These are phyloP conservation scores for Bipolaris cookei DNA, from an alignment of 2,329 filamentous ascomycete genomes.

Conservation along the genomic window DNA sequence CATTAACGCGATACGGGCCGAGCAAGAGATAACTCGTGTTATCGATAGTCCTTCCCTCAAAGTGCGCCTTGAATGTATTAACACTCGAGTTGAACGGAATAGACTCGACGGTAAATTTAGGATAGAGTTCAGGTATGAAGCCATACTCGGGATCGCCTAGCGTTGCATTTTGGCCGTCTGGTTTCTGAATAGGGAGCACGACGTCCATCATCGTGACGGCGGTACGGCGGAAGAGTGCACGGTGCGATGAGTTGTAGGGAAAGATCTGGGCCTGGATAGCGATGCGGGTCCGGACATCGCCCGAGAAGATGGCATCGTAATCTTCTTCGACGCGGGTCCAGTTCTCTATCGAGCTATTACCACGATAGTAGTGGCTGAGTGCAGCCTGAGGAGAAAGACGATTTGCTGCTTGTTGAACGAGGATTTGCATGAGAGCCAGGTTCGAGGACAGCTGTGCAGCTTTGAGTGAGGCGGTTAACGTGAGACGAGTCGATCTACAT, in stretches of 20 bases:
- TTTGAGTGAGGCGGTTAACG: constrained; percentile 84
- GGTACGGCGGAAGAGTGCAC: constrained; percentile 50
- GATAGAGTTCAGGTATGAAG: constrained; percentile 75
- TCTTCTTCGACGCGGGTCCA: constrained; percentile 70
- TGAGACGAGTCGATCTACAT: constrained; percentile 64
- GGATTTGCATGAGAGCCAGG: constrained; percentile 78
- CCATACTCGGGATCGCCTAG: constrained; percentile 69
- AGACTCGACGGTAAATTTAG: constrained; percentile 72
- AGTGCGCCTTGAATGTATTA: constrained; percentile 51
- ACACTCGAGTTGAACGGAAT: constrained; percentile 39
- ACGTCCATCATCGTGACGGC: constrained; percentile 57
- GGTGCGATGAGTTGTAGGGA: constrained; percentile 68
- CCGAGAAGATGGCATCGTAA: constrained; percentile 72
- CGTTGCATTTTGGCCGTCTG: constrained; percentile 64
- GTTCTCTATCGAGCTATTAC: constrained; percentile 61
- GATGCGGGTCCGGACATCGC: constrained; percentile 55
- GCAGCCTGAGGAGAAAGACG: constrained; percentile 61
- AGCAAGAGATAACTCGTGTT: constrained; percentile 69
- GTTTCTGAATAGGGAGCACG: constrained; percentile 65
- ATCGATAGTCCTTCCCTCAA: constrained; percentile 53
- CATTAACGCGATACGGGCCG: constrained; percentile 76
- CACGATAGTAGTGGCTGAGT: constrained; percentile 60
- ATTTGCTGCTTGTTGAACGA: constrained; percentile 73
- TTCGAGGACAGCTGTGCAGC: constrained; percentile 80
- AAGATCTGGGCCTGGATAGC: constrained; percentile 77